Percentiles rank a stretch among this genome's conserved stretches.
Conservation (phyloP, 2,329 filamentous ascomycete species). For the Mycocentrospora acerina region DNA sequence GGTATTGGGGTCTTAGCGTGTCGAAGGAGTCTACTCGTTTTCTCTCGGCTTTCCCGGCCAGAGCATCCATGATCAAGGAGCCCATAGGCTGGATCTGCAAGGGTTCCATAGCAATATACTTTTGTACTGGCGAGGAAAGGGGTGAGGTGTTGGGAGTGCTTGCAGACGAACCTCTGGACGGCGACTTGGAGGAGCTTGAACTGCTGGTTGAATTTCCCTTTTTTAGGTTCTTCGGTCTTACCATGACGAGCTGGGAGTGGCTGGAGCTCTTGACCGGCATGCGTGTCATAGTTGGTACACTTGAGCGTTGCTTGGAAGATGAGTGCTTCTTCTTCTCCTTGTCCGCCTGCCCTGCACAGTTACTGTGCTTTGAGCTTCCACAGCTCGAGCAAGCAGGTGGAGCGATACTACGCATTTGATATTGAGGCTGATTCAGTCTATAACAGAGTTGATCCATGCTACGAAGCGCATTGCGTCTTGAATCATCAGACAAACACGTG, state of each 20-base stretch:
- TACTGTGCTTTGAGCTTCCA: slow-evolving; percentile 25
- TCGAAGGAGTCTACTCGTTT: slow-evolving; percentile 26
- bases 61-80: slow-evolving; percentile 9
- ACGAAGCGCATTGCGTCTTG: slow-evolving; percentile 47
- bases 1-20: slow-evolving; percentile 5
- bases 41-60: slow-evolving; percentile 11
- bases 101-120: slow-evolving; percentile 28
- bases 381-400: slow-evolving; percentile 22
- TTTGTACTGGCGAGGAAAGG: slow-evolving; percentile 23
- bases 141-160: slow-evolving; percentile 27
- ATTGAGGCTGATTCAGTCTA: slow-evolving; percentile 41
- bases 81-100: slow-evolving; percentile 15
- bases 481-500: slow-evolving; percentile 48
- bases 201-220: slow-evolving; percentile 25
- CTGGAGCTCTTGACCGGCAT: slow-evolving; percentile 34
- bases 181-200: slow-evolving; percentile 21
- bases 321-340: slow-evolving; percentile 29
- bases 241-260: slow-evolving; percentile 40
- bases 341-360: slow-evolving; percentile 14
- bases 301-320: slow-evolving; percentile 23
- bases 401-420: slow-evolving; percentile 30
- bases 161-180: slow-evolving; percentile 1
- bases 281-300: slow-evolving; percentile 30
- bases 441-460: slow-evolving; percentile 45
- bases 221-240: slow-evolving; percentile 34